Evolutionary conservation across 2,329 filamentous ascomycete genomes (phyloP), one percentile per base, ranked within the genome.

Genomic region (Aspergillus awamori): DNA sequence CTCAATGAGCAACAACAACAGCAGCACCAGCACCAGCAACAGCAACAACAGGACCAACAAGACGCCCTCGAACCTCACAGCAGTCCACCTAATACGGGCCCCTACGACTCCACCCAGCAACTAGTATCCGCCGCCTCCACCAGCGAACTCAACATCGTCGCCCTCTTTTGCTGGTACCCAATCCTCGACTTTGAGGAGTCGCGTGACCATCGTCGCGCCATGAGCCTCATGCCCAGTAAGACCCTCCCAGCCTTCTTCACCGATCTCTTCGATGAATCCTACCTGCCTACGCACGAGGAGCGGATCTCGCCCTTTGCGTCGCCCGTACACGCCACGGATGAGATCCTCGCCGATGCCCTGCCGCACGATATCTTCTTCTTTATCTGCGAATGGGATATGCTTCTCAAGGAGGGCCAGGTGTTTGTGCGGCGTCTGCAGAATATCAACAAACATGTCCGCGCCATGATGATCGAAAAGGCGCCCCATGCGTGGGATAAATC

Each of bases 361-460:
- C 86, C 86, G 0, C 77, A 83, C n/a, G 82, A 87, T 60, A 82
- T 88, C 51, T 85, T 87, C 60, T 74, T 88, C 65, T 86, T 84
- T 69, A 83, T 85, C 47, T 88, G 86, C 70, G 86, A 89, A 70
- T 88, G 84, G 83, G 86, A 89, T 69, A 88, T 88, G 86, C 76
- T 89, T 13, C 77, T 87, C n/a, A 81, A 82, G 13, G 86, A 89
- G 70, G 86, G 84, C 5, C 76, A 80, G 63, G 62, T 65, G 1
- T 82, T 82, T 57, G 75, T 79, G 48, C 72, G 77, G 11, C 73
- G 77, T 11, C 65, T 82, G 36, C 70, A 80, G 38, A 60, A 62
- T 1, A 68, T 81, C 52, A 77, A 79, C 22, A 83, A 82, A 63
- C 74, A 73, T 5, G 77, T 81, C 4, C 74, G 78, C 20, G 73